Base-by-base conservation (phyloP, 2,329 filamentous ascomycete genomes). In the Tolypocladium ophioglossoides region DNA sequence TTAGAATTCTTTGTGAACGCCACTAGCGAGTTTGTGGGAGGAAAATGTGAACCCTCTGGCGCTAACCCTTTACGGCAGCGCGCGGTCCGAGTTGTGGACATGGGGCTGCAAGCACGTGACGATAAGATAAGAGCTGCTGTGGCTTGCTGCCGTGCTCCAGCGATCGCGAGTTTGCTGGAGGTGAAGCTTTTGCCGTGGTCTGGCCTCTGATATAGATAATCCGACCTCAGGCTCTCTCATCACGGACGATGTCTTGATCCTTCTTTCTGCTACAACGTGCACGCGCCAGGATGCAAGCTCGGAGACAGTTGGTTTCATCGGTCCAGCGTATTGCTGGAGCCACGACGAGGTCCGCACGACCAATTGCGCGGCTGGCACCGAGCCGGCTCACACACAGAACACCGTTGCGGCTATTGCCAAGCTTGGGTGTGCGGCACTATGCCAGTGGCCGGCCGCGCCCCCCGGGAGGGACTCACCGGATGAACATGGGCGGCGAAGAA, bases 391-490 rank as follows among this genome's bases (percentile, higher is more conserved):
- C 62, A 20, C 61, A 61, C 52, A 58, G 57, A 51, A 56, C 62
- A 32, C 53, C 59, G 24, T 53, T 61, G 18, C 64, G 58, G 37
- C 54, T 74, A 18, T 61, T 75, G 7, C 75, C 79, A 4, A 66
- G 66, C 11, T 61, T 69, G 40, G 61, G 71, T 16, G 61, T 71
- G 14, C 78, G 85, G 54, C 70, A 65, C 50, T 88, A 87, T 71
- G 79, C 84, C 56, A 84, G 84, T 75, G 86, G 87, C 63, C 78
- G 86, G 56, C 89, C 91, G 58, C 89, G 94, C 60, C 91, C 91
- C 1, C 91, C 92, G 0, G 92, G 92, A 51, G 91, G 91, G 54
- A 96, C 91, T 1, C 90, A 96, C 72, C 87, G 87, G 59, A 97
- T 97, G 91, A 85, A 97, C 67, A 72, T 97, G 67, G 82, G 89